phyloP scores from a whole-genome alignment of 805 yeast genomes.

The Saturnispora mendoncae region DNA sequence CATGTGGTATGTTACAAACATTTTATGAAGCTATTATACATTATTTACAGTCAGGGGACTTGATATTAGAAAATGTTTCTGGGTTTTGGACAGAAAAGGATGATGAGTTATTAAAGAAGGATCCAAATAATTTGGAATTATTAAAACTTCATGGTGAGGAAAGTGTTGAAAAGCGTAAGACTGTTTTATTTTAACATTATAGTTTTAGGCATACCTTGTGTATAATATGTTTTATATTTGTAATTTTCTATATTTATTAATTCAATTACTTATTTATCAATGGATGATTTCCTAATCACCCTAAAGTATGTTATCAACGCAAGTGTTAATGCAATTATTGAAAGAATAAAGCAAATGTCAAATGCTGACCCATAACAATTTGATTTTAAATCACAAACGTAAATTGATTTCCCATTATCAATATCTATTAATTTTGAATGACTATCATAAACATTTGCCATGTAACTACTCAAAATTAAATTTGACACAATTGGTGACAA shows the following conservation, averaged over 20 bases:
- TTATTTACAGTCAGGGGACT: slow-evolving; percentile 24
- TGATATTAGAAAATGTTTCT: slow-evolving; percentile 20
- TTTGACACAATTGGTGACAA: slow-evolving; percentile 59
- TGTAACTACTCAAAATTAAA: slow-evolving; percentile 48
- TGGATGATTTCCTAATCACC: not conserved
- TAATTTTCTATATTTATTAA: not conserved
- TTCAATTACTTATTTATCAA: not conserved
- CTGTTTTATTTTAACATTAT: slow-evolving; percentile 19
- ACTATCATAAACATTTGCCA: slow-evolving; percentile 57
- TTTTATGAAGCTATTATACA: slow-evolving; percentile 25
- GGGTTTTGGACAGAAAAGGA: slow-evolving; percentile 30
- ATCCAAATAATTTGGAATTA: slow-evolving; percentile 18
- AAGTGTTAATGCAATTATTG: slow-evolving; percentile 7
- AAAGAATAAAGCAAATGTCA: slow-evolving; percentile 15
- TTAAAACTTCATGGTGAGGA: slow-evolving; percentile 25
- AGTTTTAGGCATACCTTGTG: not conserved
- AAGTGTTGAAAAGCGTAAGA: slow-evolving; percentile 26
- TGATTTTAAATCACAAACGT: slow-evolving; percentile 21
- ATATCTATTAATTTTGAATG: slow-evolving; percentile 19
- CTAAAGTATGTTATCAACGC: slow-evolving; percentile 6
- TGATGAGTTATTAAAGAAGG: slow-evolving; percentile 23
- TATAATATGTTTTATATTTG: not conserved
- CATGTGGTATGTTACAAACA: slow-evolving; percentile 27
- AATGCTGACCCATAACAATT: slow-evolving; percentile 35
- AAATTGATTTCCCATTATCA: slow-evolving; percentile 6